phyloP scores from a whole-genome alignment of 192 early-diverging fungal genomes.

The Jimgerdemannia flammicorona region DNA sequence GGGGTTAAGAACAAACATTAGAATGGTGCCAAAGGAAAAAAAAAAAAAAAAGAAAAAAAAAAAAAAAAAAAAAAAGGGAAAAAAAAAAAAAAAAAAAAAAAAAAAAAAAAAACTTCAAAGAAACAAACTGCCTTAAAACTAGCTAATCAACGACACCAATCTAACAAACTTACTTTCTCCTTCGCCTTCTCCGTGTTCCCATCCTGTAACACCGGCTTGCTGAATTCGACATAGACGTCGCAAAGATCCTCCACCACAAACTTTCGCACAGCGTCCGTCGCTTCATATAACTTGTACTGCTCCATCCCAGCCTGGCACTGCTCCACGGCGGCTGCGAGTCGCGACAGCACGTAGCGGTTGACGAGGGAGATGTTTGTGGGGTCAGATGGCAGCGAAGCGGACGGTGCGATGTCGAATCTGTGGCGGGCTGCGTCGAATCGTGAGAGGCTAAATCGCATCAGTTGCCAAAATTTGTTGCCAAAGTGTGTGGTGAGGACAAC shows the following conservation, averaged over 20 bases:
- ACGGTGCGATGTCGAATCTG: conserved; percentile 26
- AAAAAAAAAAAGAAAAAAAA: background rate
- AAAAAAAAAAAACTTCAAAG: conserved; percentile 15
- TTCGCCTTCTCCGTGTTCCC: conserved; percentile 43
- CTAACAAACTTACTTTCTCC: conserved; percentile 27
- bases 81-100: conserved; percentile 3
- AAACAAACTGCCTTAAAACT: conserved; percentile 33
- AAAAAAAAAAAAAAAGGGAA: background rate
- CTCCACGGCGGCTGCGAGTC: conserved; percentile 66
- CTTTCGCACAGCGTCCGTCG: conserved; percentile 74
- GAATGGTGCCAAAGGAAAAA: conserved; percentile 2
- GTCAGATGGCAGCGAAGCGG: conserved; percentile 29
- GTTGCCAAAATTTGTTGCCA: conserved; percentile 97
- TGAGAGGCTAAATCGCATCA: conserved; percentile 67
- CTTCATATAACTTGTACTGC: conserved; percentile 66
- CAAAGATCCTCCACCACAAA: conserved; percentile 95
- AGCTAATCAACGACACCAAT: conserved; percentile 14
- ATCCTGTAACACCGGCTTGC: conserved; percentile 77
- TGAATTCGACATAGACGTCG: conserved; percentile 89
- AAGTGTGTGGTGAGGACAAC: conserved; percentile 85
- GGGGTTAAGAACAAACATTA: conserved; percentile 4
- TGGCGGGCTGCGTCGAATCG: conserved; percentile 46
- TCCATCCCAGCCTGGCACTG: conserved; percentile 66
- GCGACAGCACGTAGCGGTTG: conserved; percentile 83
- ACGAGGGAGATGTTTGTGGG: conserved; percentile 52